Evolutionary conservation across 2,329 filamentous ascomycete genomes (phyloP).

Genomic region (Ascosphaera aggregata): DNA sequence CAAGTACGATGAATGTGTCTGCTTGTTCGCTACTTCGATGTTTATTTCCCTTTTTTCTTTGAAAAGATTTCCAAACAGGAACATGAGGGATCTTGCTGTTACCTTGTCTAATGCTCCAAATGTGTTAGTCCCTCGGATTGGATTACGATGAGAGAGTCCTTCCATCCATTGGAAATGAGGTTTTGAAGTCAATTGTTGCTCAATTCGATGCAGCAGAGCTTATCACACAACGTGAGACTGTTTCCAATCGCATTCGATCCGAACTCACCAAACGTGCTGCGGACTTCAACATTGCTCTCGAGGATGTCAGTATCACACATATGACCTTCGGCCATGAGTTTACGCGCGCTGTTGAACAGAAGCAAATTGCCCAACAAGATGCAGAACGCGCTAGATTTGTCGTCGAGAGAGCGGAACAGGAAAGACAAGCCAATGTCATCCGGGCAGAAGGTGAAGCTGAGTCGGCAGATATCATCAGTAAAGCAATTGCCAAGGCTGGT

Average conservation of each 20-base stretch:
- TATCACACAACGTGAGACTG: slow-evolving; percentile 95
- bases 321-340: slow-evolving; percentile 99
- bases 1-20: slow-evolving; percentile 38
- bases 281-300: slow-evolving; percentile 97
- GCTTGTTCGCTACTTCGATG: not conserved
- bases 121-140: slow-evolving; percentile 62
- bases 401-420: slow-evolving; percentile 96
- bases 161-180: slow-evolving; percentile 97
- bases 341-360: slow-evolving; percentile 96
- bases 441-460: slow-evolving; percentile 94
- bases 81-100: not conserved
- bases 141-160: slow-evolving; percentile 98
- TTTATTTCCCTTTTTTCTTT: not conserved
- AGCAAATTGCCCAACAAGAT: slow-evolving; percentile 99
- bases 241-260: slow-evolving; percentile 77
- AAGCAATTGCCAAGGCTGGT: slow-evolving; percentile 77
- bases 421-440: slow-evolving; percentile 96
- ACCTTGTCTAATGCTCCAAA: slow-evolving; percentile 1
- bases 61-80: not conserved
- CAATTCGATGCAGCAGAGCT: slow-evolving; percentile 98
- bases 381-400: slow-evolving; percentile 94
- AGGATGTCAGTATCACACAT: slow-evolving; percentile 98
- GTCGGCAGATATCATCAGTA: slow-evolving; percentile 84
- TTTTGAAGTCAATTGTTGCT: slow-evolving; percentile 93
- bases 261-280: slow-evolving; percentile 80